Base-by-base conservation (phyloP, 371 early-diverging fungal species). In the Saksenaea oblongispora region DNA sequence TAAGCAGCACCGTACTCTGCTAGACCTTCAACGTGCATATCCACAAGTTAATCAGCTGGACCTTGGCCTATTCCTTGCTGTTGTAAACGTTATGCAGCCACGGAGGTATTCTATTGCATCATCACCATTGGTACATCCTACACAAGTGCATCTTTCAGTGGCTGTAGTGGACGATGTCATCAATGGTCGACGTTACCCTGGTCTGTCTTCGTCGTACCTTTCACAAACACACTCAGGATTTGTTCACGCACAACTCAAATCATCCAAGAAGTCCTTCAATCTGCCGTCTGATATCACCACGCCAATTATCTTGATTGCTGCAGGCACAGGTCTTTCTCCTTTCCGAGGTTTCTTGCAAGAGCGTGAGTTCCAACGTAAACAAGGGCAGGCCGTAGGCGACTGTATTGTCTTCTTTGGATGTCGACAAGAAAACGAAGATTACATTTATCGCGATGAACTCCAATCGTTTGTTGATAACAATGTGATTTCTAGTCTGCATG, bases 291-390 rank as follows among this genome's bases (percentile, higher is more conserved):
- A 76, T 53, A 63, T 74, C 7, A 44, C 31, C 0, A 59, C 65
- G 11, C 88, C 88, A 2, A 65, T 86, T 0, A 74, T 89, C 41
- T 81, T 89, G 83, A 79, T 87, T 17, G 78, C 72, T 34, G 78
- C 84, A 15, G 94, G 95, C 18, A 92, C 94, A 1, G 96, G 96
- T n/a, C 81, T 96, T 17, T 91, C 96, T 2, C 95, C 97, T 3
- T 94, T 97, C 89, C 84, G 93, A 37, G 84, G 93, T 36, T 88
- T 97, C 61, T 59, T 97, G 27, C 72, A 78, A 67, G 78, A 75
- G 41, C 76, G 75, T 39, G 72, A 72, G 27, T 63, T 58, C 7
- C 78, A 72, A 53, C 56, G 53, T 3, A 56, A 63, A 56, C 65
- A 59, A 56, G 72, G 62, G 53, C 72, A 34, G 59, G 31, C 22